Evolutionary conservation across 78 protist species (phyloP).

Genomic region (Carpediemonas membranifera): DNA sequence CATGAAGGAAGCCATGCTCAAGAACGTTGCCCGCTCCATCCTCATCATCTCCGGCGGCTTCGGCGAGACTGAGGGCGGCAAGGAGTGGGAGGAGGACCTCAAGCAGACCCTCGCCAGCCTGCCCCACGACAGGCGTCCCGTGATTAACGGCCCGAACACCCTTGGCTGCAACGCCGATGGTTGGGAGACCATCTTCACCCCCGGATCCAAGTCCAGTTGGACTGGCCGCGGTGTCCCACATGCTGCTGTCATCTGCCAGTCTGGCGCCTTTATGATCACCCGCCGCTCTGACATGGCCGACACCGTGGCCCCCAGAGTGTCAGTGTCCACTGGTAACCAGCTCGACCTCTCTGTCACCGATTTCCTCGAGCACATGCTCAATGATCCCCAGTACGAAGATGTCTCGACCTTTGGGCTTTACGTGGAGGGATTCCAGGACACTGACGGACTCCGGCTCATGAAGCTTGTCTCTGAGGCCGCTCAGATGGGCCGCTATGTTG

Average conservation of each 20-base stretch:
- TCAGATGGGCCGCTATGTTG: neutral
- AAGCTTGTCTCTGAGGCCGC: neutral
- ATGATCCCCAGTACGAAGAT: neutral
- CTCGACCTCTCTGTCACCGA: conserved; percentile 36
- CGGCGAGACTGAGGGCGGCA: conserved; percentile 33
- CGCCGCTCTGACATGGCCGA: conserved; percentile 16
- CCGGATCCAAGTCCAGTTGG: neutral
- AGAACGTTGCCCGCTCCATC: conserved; percentile 8
- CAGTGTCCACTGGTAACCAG: conserved; percentile 35
- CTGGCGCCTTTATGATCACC: conserved; percentile 32
- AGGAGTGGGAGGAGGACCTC: conserved; percentile 9
- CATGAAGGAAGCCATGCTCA: neutral
- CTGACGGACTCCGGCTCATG: conserved; percentile 20
- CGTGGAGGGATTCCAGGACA: conserved; percentile 27
- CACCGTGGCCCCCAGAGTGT: conserved; percentile 1
- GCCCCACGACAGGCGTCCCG: conserved; percentile 8
- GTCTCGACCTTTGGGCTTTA: neutral
- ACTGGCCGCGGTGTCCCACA: neutral
- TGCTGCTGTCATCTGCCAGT: conserved; percentile 23
- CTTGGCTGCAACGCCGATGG: conserved; percentile 9
- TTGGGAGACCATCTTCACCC: conserved; percentile 1
- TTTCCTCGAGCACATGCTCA: conserved; percentile 8
- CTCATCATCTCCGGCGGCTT: conserved; percentile 35
- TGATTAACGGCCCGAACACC: conserved; percentile 36
- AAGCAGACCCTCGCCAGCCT: neutral